Conservation (phyloP, 768 basidiomycete genomes). For the Boletus rubroflammeus region DNA sequence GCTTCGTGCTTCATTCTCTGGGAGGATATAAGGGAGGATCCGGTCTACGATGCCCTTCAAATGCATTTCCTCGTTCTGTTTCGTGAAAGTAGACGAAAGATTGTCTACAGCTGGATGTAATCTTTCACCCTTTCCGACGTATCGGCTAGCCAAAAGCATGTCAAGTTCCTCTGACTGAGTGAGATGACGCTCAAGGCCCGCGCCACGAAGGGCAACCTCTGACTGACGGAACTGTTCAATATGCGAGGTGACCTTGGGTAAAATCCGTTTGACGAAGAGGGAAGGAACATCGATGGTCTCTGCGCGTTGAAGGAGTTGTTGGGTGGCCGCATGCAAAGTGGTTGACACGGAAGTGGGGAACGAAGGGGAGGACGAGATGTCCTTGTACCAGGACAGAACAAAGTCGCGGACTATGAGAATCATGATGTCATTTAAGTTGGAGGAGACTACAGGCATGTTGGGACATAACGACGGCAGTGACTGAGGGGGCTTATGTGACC, state of each 20-base stretch:
- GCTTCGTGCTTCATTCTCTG: conserved; percentile 70
- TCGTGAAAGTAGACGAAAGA: conserved; percentile 82
- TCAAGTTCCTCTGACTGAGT: conserved; percentile 91
- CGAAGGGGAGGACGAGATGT: conserved; percentile 79
- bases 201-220: conserved; percentile 80
- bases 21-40: conserved; percentile 69
- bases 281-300: conserved; percentile 65
- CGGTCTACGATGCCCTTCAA: conserved; percentile 67
- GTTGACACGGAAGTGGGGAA: conserved; percentile 85
- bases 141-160: conserved; percentile 77
- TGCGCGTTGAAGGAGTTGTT: conserved; percentile 54
- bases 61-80: conserved; percentile 87
- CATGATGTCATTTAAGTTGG: conserved; percentile 75
- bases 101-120: conserved; percentile 88
- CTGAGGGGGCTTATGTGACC: conserved; percentile 73
- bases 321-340: conserved; percentile 63
- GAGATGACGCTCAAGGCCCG: conserved; percentile 73
- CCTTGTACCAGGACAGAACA: conserved; percentile 84
- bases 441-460: conserved; percentile 59
- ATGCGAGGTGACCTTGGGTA: conserved; percentile 88
- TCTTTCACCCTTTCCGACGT: conserved; percentile 59
- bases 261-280: conserved; percentile 74
- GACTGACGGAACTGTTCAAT: conserved; percentile 89
- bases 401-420: conserved; percentile 84
- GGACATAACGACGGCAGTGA: conserved; percentile 65